phyloP scores from a whole-genome alignment of 1,139 yeast genomes.

The Kodamaea alishanica region DNA sequence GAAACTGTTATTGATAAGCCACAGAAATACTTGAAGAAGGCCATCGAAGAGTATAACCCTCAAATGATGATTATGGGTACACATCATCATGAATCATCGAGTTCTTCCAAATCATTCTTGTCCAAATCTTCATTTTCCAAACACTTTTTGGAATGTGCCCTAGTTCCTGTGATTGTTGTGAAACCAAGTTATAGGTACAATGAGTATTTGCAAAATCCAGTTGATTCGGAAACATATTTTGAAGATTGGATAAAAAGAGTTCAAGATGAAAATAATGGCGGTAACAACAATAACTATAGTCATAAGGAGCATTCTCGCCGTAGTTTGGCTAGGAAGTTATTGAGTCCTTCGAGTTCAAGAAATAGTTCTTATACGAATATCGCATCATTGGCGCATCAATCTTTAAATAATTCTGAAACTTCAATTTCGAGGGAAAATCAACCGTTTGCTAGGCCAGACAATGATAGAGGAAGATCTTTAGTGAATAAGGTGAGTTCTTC shows the following conservation, averaged over 20 bases:
- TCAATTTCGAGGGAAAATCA: conserved; percentile 5
- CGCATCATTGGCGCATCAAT: conserved; percentile 8
- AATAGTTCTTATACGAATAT: conserved; percentile 17
- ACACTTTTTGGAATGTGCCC: conserved; percentile 62
- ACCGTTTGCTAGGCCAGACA: conserved; percentile 5
- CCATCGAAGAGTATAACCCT: conserved; percentile 61
- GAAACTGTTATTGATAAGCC: conserved; percentile 65
- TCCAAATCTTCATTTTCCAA: conserved; percentile 51
- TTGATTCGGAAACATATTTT: conserved; percentile 31
- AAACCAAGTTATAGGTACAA: conserved; percentile 49
- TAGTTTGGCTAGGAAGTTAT: conserved; percentile 8
- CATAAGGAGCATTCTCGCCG: conserved; percentile 5
- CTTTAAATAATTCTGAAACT: neutral
- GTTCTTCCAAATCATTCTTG: conserved; percentile 39
- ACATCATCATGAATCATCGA: conserved; percentile 34
- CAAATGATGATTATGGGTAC: conserved; percentile 64
- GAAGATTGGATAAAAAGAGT: conserved; percentile 27
- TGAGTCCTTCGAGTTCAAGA: conserved; percentile 22
- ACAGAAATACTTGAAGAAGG: conserved; percentile 49
- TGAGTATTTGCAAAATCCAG: conserved; percentile 23
- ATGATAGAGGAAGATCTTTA: conserved; percentile 14
- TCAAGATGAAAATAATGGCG: conserved; percentile 10
- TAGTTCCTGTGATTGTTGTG: conserved; percentile 66
- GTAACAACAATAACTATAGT: neutral
- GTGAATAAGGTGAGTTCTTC: too few relatives aligned